A percentile compares a stretch with the other conserved stretches of the same genome.
phyloP scores from a whole-genome alignment of 148 eudicot species.

The Tetragonia tetragonoides region DNA sequence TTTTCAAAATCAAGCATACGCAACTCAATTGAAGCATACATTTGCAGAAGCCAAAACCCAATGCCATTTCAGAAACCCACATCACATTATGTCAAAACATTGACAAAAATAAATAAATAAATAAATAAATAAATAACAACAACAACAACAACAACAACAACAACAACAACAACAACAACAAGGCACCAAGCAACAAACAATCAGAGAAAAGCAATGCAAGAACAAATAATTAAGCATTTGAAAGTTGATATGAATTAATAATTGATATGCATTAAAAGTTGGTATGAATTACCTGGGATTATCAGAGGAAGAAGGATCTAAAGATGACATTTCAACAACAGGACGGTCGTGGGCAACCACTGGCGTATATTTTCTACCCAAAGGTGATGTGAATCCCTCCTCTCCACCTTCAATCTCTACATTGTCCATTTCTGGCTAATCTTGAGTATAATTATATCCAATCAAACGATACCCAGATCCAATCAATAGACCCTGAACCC shows the following conservation, averaged over 20 bases:
- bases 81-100: too few species aligned
- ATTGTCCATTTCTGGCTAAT: conserved; percentile 31
- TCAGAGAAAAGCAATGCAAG: not conserved
- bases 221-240: not conserved
- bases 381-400: conserved; percentile 10
- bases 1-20: too few species aligned
- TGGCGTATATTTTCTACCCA: conserved; percentile 38
- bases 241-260: not conserved
- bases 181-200: not conserved
- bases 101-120: too few species aligned
- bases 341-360: conserved; percentile 50
- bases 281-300: conserved; percentile 23
- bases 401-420: conserved; percentile 33
- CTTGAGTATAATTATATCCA: not conserved
- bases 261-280: too few species aligned
- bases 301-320: conserved; percentile 39
- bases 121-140: not conserved
- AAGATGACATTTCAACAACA: conserved; percentile 48
- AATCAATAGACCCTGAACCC: too few species aligned
- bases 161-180: too few species aligned
- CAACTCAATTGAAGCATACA: too few species aligned
- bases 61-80: too few species aligned
- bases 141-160: too few species aligned
- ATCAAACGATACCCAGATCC: too few species aligned
- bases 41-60: too few species aligned